Conservation (phyloP, 129 eudicot genomes). For the Mikania micrantha region DNA sequence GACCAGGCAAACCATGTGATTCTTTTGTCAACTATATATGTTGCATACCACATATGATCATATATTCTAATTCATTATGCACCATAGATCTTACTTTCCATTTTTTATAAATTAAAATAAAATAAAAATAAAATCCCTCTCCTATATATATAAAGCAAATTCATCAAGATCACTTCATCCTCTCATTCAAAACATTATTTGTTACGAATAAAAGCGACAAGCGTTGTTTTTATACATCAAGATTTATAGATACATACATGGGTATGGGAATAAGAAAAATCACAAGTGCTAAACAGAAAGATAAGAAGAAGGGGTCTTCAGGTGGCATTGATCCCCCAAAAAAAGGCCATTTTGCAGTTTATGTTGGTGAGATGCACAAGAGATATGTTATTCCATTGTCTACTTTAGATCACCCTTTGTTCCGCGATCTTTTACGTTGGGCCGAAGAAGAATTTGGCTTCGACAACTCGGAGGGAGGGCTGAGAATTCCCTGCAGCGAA, state of each 20-base stretch:
- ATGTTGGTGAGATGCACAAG: constrained; percentile 34
- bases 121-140: no score
- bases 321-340: constrained; percentile 18
- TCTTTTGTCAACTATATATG: constrained; percentile 24
- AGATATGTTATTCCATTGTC: constrained; percentile 33
- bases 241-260: no score
- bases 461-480: constrained; percentile 27
- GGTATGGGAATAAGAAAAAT: constrained; percentile 30
- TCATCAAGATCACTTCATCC: neutral
- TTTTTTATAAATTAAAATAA: no score
- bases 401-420: constrained; percentile 31
- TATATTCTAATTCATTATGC: neutral
- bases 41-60: constrained; percentile 6
- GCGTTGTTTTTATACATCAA: neutral
- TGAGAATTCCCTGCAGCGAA: constrained; percentile 32
- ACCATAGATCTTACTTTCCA: neutral
- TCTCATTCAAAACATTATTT: neutral
- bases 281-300: constrained; percentile 40
- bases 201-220: neutral
- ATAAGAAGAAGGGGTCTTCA: constrained; percentile 14
- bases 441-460: constrained; percentile 41
- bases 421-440: constrained; percentile 32
- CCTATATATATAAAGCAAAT: constrained; percentile 14
- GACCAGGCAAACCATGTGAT: constrained; percentile 60
- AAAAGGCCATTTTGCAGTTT: constrained; percentile 41